Evolutionary conservation across 1,284 basidiomycete genomes (phyloP).

Genomic region (Inonotus obliquus): DNA sequence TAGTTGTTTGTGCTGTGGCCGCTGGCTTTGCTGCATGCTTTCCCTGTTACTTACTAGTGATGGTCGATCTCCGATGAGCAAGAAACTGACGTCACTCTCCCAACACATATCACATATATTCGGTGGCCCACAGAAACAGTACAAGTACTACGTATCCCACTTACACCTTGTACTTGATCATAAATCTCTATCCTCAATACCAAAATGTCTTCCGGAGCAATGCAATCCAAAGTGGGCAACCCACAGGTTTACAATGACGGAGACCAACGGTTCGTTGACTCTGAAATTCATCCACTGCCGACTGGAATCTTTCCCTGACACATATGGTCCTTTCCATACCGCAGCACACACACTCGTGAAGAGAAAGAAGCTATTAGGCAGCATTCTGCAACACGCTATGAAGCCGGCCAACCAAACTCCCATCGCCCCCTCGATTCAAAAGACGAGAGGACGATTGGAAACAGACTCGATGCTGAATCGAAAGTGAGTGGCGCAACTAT

Average conservation of each 20-base stretch:
- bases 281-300: not conserved
- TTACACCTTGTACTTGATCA: not conserved
- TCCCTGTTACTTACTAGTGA: no score
- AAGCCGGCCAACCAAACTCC: slow-evolving; percentile 29
- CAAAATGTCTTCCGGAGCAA: slow-evolving; percentile 29
- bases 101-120: not conserved
- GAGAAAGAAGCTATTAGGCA: slow-evolving; percentile 20
- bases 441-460: slow-evolving; percentile 38
- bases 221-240: slow-evolving; percentile 45
- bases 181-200: not conserved
- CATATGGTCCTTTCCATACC: no score
- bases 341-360: slow-evolving; percentile 16
- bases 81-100: not conserved
- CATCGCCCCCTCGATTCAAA: slow-evolving; percentile 38
- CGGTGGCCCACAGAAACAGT: not conserved
- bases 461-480: slow-evolving; percentile 33
- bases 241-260: slow-evolving; percentile 33
- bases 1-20: no score
- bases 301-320: no score
- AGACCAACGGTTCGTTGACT: slow-evolving; percentile 13
- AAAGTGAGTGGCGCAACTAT: slow-evolving; percentile 4
- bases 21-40: no score
- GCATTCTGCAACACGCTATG: slow-evolving; percentile 25
- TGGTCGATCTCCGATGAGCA: not conserved
- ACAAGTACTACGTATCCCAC: not conserved